Percentiles rank a stretch among this genome's conserved stretches.
Evolutionary conservation across 2,329 filamentous ascomycete genomes (phyloP).

Genomic region (Hypoxylon sp.): DNA sequence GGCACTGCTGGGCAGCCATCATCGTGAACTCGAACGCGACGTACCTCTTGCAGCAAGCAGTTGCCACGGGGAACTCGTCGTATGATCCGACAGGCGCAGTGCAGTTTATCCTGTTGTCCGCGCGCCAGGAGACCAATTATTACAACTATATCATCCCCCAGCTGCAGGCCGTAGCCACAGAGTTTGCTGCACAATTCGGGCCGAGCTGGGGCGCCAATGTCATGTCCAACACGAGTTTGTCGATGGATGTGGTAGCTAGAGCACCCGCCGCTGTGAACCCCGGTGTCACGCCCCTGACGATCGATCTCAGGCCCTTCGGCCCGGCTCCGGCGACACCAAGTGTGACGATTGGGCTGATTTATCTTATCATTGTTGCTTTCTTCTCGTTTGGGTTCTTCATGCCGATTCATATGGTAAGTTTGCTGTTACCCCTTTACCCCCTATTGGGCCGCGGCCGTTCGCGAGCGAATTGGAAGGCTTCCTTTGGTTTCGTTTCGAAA

Average conservation of each 20-base stretch:
- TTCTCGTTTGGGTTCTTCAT: conserved; percentile 77
- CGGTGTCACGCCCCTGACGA: conserved; percentile 50
- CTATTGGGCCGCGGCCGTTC: neutral
- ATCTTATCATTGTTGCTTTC: conserved; percentile 77
- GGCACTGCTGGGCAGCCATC: conserved; percentile 72
- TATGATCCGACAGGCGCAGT: conserved; percentile 73
- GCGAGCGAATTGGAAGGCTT: neutral
- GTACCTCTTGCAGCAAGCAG: conserved; percentile 67
- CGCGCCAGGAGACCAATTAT: conserved; percentile 70
- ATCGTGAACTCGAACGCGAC: conserved; percentile 76
- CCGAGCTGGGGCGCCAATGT: conserved; percentile 60
- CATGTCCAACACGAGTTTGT: conserved; percentile 58
- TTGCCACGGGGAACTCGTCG: conserved; percentile 67
- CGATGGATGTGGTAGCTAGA: conserved; percentile 50
- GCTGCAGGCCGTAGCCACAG: conserved; percentile 62
- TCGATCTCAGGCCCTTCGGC: conserved; percentile 72
- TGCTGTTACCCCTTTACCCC: neutral
- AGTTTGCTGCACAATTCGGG: conserved; percentile 65
- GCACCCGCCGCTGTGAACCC: conserved; percentile 54
- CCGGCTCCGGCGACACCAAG: conserved; percentile 69
- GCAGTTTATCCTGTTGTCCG: conserved; percentile 69
- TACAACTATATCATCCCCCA: conserved; percentile 68
- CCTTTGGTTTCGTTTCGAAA: neutral
- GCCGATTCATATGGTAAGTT: conserved; percentile 68
- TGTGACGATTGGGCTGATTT: conserved; percentile 75